These are phyloP conservation scores for Gnetum montanum DNA, from an alignment of 75 land plant species.

Conservation along the genomic window DNA sequence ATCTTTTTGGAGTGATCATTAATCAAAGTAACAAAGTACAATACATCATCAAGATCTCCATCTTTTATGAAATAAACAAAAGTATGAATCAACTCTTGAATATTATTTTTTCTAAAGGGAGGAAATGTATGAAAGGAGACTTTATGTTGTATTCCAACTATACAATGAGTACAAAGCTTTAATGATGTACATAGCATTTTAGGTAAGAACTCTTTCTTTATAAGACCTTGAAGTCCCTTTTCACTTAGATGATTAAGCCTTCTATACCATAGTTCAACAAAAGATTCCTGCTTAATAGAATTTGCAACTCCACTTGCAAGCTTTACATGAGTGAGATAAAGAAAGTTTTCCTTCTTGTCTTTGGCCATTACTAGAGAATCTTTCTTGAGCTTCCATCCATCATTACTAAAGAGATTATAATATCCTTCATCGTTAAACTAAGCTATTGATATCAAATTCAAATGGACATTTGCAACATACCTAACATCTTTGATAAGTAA, in stretches of 20 bases:
- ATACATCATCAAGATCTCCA: background rate
- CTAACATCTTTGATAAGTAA: background rate
- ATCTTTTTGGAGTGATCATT: slow-evolving; percentile 25
- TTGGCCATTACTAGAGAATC: background rate
- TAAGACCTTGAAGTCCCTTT: background rate
- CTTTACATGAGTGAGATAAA: background rate
- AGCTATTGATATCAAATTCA: background rate
- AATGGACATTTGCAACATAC: background rate
- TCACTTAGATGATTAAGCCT: background rate
- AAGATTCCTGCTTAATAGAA: background rate
- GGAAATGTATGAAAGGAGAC: background rate
- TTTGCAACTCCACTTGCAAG: background rate
- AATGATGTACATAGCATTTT: background rate
- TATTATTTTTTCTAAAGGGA: background rate
- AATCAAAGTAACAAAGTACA: slow-evolving; percentile 27
- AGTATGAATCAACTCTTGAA: background rate
- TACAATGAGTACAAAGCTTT: background rate
- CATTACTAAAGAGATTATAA: background rate
- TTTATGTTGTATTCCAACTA: background rate
- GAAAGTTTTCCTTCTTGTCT: background rate
- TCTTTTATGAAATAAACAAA: background rate
- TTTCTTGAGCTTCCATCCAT: background rate
- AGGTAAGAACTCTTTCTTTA: background rate
- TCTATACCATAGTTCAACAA: background rate
- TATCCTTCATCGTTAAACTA: background rate